phyloP scores from a whole-genome alignment of 2,329 filamentous ascomycete species.

The Diaporthe citri region DNA sequence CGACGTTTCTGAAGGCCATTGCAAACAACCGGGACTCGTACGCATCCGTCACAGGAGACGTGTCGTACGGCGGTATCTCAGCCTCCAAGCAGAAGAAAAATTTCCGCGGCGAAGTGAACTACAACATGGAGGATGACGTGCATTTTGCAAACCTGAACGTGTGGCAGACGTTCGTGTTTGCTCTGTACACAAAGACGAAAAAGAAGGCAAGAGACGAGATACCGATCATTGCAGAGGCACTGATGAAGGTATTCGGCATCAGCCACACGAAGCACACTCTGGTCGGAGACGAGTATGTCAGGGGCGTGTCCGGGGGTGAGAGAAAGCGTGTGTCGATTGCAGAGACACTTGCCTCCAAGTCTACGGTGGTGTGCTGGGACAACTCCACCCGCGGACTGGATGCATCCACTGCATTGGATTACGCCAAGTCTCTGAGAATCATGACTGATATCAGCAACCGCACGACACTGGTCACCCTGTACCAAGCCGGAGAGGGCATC shows the following conservation, averaged over 20 bases:
- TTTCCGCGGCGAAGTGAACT: slow-evolving; percentile 74
- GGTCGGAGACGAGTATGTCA: slow-evolving; percentile 76
- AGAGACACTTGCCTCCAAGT: slow-evolving; percentile 73
- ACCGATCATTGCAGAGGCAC: slow-evolving; percentile 66
- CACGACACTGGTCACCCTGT: slow-evolving; percentile 74
- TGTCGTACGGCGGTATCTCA: slow-evolving; percentile 69
- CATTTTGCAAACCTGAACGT: slow-evolving; percentile 79
- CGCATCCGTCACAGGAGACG: slow-evolving; percentile 73
- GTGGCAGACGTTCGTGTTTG: slow-evolving; percentile 75
- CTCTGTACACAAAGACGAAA: slow-evolving; percentile 73
- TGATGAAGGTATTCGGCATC: slow-evolving; percentile 79
- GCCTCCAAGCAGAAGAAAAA: slow-evolving; percentile 61
- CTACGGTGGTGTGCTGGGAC: slow-evolving; percentile 79
- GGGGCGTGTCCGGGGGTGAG: slow-evolving; percentile 73
- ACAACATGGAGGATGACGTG: slow-evolving; percentile 71
- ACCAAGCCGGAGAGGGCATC: slow-evolving; percentile 72
- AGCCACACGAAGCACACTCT: slow-evolving; percentile 75
- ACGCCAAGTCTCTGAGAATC: slow-evolving; percentile 72
- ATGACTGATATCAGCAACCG: slow-evolving; percentile 74
- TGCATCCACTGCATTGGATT: slow-evolving; percentile 74
- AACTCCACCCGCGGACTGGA: slow-evolving; percentile 77
- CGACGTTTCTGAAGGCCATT: slow-evolving; percentile 71
- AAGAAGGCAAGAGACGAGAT: slow-evolving; percentile 72
- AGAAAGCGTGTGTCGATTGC: slow-evolving; percentile 82
- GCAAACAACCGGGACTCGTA: slow-evolving; percentile 77